Evolutionary conservation across 2,329 filamentous ascomycete species (phyloP), one percentile per base, ranked within the genome.

Genomic region (Drechslerella stenobrocha): DNA sequence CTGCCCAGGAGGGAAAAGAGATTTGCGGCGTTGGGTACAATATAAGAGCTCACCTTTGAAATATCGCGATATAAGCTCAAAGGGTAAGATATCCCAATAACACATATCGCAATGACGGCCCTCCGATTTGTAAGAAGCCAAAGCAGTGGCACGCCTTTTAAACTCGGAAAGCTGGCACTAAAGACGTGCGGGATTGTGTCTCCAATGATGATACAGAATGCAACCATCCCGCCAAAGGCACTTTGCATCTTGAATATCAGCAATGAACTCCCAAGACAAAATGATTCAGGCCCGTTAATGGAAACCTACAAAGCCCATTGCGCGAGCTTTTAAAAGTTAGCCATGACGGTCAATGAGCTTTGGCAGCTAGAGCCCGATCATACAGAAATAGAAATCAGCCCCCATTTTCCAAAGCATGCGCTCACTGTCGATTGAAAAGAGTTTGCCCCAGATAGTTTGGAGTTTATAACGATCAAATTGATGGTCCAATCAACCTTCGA

Each of bases 181-280:
- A 97, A 77, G 47, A 98, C 93, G 76, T 91, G 89, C 2, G 93
- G 93, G 74, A 98, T 96, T 0, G 89, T 91, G 76, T 98, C 93
- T 65, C 93, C 93, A 7, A 98, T 88, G 74, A 98, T 96, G 74
- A 98, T 90, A 71, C 91, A 93, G 77, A 97, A 98, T 11, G 93
- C 93, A 58, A 98, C 85, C 93, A 98, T 98, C 71, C 93, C 93
- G 59, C 93, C 93, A 79, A 97, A 98, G 1, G 93, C 93, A 81
- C 79, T 81, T 69, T 35, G 15, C 18, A 24, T 32, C 37, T 15
- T 18, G 34, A 55, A 34, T 37, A 42, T 61, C n/a, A 60, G 40
- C 26, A 40, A 3, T 50, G 18, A 18, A 15, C 9, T 47, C 11
- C 3, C 15, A 48, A 22, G 13, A 23, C 11, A 2, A 8, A 22